These are phyloP conservation scores for Blastocystis sp. DNA, from an alignment of 352 stramenopile genomes.

Conservation along the genomic window DNA sequence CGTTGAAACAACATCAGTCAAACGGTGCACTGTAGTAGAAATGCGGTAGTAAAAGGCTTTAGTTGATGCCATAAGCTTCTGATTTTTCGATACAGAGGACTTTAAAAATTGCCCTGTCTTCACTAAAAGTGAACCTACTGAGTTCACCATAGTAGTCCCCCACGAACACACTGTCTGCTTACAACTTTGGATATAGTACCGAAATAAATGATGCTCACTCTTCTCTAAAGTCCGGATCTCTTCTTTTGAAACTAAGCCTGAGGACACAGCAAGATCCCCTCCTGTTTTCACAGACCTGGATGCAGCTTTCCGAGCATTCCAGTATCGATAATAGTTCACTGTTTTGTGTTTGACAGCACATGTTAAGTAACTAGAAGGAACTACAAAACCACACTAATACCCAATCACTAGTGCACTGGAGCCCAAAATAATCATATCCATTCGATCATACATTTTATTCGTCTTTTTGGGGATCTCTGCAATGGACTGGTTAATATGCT, in stretches of 20 bases:
- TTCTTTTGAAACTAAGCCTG: neutral
- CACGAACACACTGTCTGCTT: neutral
- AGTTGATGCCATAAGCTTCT: neutral
- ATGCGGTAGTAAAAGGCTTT: neutral
- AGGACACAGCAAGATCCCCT: neutral
- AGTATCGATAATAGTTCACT: slow-evolving; percentile 36
- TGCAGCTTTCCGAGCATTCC: neutral
- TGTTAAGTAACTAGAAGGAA: neutral
- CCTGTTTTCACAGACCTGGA: neutral
- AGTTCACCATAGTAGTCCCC: neutral
- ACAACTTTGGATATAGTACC: neutral
- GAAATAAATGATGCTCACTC: slow-evolving; percentile 2
- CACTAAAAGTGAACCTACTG: neutral
- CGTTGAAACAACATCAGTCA: neutral
- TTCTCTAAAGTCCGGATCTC: slow-evolving; percentile 14
- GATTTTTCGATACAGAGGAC: neutral
- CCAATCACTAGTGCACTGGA: neutral
- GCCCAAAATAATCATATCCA: slow-evolving; percentile 30
- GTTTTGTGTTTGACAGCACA: slow-evolving; percentile 30
- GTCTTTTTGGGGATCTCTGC: slow-evolving; percentile 29
- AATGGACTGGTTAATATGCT: slow-evolving; percentile 29
- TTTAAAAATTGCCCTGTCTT: neutral
- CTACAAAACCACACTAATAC: neutral
- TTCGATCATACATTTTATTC: slow-evolving; percentile 34
- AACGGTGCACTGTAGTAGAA: neutral